A percentile compares a stretch with the other conserved stretches of the same genome.
Conservation (phyloP, 2,329 filamentous ascomycete species). For the Magnaporthales sp. region DNA sequence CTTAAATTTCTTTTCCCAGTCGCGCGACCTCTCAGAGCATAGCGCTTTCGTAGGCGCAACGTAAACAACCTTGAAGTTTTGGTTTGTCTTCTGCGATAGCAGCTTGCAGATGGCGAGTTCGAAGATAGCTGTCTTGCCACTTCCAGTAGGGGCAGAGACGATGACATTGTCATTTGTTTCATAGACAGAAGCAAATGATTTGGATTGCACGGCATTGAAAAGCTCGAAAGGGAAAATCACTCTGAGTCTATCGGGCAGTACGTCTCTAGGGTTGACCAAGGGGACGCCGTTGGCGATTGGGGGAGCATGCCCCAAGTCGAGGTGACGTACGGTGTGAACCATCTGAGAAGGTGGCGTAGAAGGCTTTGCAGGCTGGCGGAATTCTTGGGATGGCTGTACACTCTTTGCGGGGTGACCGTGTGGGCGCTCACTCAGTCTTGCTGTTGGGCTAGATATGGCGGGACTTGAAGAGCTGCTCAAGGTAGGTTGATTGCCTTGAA, state of each 20-base stretch:
- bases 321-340: neutral
- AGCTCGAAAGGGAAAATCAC: slow-evolving; percentile 62
- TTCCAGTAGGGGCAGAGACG: slow-evolving; percentile 73
- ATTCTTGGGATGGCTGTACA: neutral
- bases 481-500: neutral
- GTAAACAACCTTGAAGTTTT: slow-evolving; percentile 73
- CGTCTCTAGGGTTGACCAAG: slow-evolving; percentile 32
- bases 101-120: slow-evolving; percentile 76
- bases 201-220: slow-evolving; percentile 80
- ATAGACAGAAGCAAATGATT: slow-evolving; percentile 62
- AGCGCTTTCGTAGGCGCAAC: slow-evolving; percentile 79
- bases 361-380: neutral
- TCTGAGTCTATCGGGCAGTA: slow-evolving; percentile 61
- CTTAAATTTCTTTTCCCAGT: slow-evolving; percentile 70
- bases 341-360: neutral
- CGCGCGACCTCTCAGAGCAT: slow-evolving; percentile 65
- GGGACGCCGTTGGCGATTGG: slow-evolving; percentile 29
- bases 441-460: slow-evolving; percentile 3
- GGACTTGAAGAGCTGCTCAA: neutral
- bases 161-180: slow-evolving; percentile 66
- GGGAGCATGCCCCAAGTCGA: slow-evolving; percentile 15
- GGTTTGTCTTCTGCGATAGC: slow-evolving; percentile 41
- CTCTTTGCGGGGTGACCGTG: neutral
- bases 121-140: slow-evolving; percentile 74
- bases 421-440: neutral